Evolutionary conservation across 2,329 filamentous ascomycete species (phyloP), one percentile per base, ranked within the genome.

Genomic region (Rutstroemia sp.): DNA sequence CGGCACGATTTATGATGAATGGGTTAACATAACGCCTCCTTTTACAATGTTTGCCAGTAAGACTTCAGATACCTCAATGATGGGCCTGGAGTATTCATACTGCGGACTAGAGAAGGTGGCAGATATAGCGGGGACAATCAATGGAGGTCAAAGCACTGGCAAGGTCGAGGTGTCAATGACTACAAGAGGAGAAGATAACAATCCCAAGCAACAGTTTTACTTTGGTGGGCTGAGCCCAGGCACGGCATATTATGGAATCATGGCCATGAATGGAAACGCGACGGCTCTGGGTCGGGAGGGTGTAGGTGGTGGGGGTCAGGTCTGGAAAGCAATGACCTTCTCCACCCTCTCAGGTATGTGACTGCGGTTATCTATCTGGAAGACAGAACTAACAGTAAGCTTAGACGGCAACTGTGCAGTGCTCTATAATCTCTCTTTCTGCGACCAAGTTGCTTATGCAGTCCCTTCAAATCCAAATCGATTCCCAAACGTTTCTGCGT

Each of bases 121-220:
- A 19, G 79, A 83, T 64, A 82, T 88, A 56, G 76, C 77, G 48
- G 78, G 79, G 5, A 78, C 78, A 40, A 74, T 81, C 58, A 77
- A 79, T 55, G 76, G 74, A 47, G 47, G 53, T 51, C 69, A 72
- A 30, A 74, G 70, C 58, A 71, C 76, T 49, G 77, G 69, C 57
- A 71, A 68, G 56, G 73, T 83, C 30, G 75, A 73, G 14, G 83
- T 80, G 46, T 77, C 80, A 40, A 88, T 95, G 77, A 92, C 85
- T 2, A 83, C 77, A 27, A 80, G 83, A 34, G 88, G 83, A 3
- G 73, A 78, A 1, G 83, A 82, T 3, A 81, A 81, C 51, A 76
- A 84, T 58, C 89, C 89, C 1, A 92, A 91, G 69, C 86, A 95
- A 69, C 90, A 96, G 66, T 96, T 99, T 69, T 90, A 92, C 64